Evolutionary conservation across 495 filamentous ascomycete genomes (phyloP), one percentile per base, ranked within the genome.

Genomic region (Penicillium psychrofluorescens): DNA sequence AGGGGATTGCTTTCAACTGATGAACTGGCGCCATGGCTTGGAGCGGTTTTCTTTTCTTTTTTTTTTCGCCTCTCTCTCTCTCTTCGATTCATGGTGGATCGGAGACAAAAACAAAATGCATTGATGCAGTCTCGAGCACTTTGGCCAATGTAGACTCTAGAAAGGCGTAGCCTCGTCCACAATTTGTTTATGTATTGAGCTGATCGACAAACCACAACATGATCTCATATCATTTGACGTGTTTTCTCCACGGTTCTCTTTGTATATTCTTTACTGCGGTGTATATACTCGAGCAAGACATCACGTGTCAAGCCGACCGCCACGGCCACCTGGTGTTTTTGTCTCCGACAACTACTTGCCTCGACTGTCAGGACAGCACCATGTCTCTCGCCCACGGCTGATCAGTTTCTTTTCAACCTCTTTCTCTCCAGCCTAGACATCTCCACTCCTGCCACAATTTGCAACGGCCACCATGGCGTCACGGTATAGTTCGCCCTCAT

Each of bases 261-360:
- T 44, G 35, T 39, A 15, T 7, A 11, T 33, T 38, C 16, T 12
- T 29, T 22, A 32, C 4, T 31, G 22, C 35, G 8, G 35, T 44
- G 15, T 41, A 42, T 40, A 48, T 33, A 48, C 14, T 12, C 38
- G 1, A 5, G 10, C 7, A 27, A 38, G 35, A 35, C 38, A 56
- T 59, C 56, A 59, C 56, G 56, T 59, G 56, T 44, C 29, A 6
- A 44, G 10, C 34, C 36, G 32, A 38, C 52, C 49, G 56, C 53
- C 51, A 54, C 56, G 56, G 53, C 56, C 56, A 59, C 56, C 45
- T 56, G 40, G 50, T 50, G 51, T 52, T 56, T 56, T 56, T 59
- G 48, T 43, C 42, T 45, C 53, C 49, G 53, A 22, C 48, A 49
- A 51, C 41, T 48, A 58, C 22, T 6, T 22, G 6, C 22, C 4